Conservation (phyloP, 129 eudicot species). For the Pittosporum tobira region DNA sequence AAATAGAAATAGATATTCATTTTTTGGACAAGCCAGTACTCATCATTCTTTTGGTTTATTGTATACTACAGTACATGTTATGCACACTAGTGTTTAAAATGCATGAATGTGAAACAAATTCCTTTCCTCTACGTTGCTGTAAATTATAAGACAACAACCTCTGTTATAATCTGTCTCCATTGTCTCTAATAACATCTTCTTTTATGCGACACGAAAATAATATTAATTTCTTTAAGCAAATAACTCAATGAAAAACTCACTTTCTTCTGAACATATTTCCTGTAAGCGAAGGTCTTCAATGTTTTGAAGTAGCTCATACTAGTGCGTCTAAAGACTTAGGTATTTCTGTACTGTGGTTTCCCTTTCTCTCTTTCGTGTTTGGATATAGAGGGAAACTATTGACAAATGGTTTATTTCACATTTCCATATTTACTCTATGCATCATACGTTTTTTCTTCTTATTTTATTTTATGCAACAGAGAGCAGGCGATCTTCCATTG, state of each 20-base stretch:
- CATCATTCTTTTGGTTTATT: neutral
- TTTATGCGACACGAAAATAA: neutral
- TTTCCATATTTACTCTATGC: neutral
- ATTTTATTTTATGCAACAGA: conserved; percentile 35
- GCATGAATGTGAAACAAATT: neutral
- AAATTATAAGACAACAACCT: neutral
- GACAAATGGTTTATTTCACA: neutral
- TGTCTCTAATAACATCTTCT: neutral
- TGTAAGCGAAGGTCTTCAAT: neutral
- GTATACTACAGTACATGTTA: neutral
- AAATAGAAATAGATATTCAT: neutral
- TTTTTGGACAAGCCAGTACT: neutral
- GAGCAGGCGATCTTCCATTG: conserved; percentile 74
- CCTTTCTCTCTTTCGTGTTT: neutral
- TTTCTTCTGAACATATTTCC: neutral
- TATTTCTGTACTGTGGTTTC: neutral
- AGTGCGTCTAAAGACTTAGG: neutral
- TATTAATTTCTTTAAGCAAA: neutral
- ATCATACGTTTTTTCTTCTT: neutral
- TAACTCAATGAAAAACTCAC: neutral
- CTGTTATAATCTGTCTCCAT: neutral
- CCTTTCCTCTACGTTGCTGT: neutral
- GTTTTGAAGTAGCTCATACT: neutral
- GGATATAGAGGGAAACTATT: neutral
- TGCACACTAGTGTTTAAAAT: neutral